phyloP scores from a whole-genome alignment of 2,329 filamentous ascomycete genomes.

The Penicillium sp. region DNA sequence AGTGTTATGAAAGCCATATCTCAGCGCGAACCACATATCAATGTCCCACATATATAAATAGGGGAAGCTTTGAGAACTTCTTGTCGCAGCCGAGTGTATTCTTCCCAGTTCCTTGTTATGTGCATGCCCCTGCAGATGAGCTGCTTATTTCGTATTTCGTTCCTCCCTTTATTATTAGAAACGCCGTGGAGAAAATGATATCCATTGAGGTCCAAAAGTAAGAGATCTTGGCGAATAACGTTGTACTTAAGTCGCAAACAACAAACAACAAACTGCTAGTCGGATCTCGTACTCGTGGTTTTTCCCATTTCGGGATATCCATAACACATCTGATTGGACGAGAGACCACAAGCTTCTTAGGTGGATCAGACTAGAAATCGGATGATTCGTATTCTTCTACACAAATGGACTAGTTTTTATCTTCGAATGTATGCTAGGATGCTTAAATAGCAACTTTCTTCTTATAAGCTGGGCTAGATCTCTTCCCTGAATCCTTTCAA shows the following conservation, averaged over 20 bases:
- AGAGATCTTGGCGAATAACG: neutral
- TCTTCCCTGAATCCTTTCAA: neutral
- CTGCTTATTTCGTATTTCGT: conserved; percentile 1
- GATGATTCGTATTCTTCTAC: conserved; percentile 1
- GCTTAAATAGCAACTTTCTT: neutral
- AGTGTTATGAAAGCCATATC: neutral
- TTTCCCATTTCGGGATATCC: neutral
- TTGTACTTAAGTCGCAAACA: neutral
- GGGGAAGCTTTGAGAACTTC: neutral
- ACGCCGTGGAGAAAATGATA: neutral
- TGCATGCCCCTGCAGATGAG: neutral
- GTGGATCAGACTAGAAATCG: neutral
- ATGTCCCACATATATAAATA: neutral
- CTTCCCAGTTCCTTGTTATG: neutral
- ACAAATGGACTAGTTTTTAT: neutral
- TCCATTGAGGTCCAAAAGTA: neutral
- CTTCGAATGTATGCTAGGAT: neutral
- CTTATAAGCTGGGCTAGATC: neutral
- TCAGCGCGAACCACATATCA: neutral
- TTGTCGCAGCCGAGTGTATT: neutral
- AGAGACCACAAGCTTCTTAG: neutral
- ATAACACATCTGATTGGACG: neutral
- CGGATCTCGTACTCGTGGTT: conserved; percentile 1
- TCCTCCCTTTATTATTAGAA: neutral
- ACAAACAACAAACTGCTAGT: neutral